A percentile compares a stretch with the other conserved stretches of the same genome.
Evolutionary conservation across 331 rosid genomes (phyloP).

Genomic region (Saraca asoca): DNA sequence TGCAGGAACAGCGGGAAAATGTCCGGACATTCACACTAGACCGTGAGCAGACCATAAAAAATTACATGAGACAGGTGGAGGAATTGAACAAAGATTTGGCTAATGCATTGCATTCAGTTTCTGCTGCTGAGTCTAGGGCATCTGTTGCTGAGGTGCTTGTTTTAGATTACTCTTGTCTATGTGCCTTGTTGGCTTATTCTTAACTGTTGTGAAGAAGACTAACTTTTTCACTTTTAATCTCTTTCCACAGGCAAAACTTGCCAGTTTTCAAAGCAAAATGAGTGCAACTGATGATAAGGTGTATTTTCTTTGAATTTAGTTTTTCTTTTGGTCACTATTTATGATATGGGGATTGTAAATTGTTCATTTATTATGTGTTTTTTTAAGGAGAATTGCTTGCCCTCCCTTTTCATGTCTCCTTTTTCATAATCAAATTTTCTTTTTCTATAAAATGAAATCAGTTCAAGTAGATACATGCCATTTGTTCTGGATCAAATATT

Average conservation of each 20-base stretch:
- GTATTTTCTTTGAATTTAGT: constrained; percentile 3
- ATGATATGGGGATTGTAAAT: too few relatives aligned
- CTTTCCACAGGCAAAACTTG: constrained; percentile 61
- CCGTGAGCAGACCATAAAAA: constrained; percentile 70
- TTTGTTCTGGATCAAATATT: background rate
- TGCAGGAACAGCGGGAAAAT: constrained; percentile 75
- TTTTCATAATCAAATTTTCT: too few relatives aligned
- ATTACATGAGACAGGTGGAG: constrained; percentile 73
- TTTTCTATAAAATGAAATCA: too few relatives aligned
- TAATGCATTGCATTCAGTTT: constrained; percentile 63
- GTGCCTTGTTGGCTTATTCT: background rate
- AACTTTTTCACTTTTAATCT: constrained; percentile 16
- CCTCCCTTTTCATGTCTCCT: too few relatives aligned
- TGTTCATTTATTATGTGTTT: too few relatives aligned
- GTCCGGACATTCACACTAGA: constrained; percentile 60
- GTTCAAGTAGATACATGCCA: background rate
- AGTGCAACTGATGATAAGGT: constrained; percentile 60
- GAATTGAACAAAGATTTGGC: constrained; percentile 78
- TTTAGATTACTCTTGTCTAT: background rate
- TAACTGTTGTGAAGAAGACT: constrained; percentile 11
- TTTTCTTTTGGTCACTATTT: too few relatives aligned
- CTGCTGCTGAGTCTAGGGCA: constrained; percentile 84
- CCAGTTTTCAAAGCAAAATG: constrained; percentile 62
- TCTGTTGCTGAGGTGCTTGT: constrained; percentile 76
- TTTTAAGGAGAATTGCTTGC: too few relatives aligned